These are phyloP conservation scores for Acacia acuminata DNA, from an alignment of 306 rosid species.

Conservation along the genomic window DNA sequence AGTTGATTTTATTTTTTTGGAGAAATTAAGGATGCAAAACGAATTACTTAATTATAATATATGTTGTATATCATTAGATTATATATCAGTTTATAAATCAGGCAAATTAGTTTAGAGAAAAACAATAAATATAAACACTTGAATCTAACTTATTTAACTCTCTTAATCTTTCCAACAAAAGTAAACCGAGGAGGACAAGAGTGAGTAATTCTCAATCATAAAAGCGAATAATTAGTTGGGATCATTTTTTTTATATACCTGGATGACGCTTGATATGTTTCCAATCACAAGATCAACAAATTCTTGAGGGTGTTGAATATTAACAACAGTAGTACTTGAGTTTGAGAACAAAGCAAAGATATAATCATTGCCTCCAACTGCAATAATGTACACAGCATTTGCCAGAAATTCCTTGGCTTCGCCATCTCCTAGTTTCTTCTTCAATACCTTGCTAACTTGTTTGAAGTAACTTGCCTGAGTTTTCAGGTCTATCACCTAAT, in stretches of 20 bases:
- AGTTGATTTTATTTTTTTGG: too few relatives aligned
- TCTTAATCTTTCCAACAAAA: too few relatives aligned
- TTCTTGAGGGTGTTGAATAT: constrained; percentile 25
- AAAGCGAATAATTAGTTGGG: constrained; percentile 10
- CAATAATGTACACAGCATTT: not conserved
- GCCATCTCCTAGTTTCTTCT: constrained; percentile 36
- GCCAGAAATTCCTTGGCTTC: not conserved
- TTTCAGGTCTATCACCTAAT: constrained; percentile 45
- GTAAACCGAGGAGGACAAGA: too few relatives aligned
- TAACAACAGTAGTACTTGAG: not conserved
- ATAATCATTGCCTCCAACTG: constrained; percentile 45
- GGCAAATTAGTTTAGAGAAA: too few relatives aligned
- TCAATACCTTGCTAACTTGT: constrained; percentile 31
- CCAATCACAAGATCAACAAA: constrained; percentile 46
- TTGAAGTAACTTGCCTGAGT: constrained; percentile 32
- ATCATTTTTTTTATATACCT: constrained; percentile 18
- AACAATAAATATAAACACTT: too few relatives aligned
- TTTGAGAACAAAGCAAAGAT: not conserved
- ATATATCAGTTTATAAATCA: too few relatives aligned
- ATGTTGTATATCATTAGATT: too few relatives aligned
- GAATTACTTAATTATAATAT: too few relatives aligned
- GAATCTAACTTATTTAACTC: too few relatives aligned
- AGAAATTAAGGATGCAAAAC: too few relatives aligned
- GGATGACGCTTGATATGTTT: constrained; percentile 40
- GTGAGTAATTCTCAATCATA: too few relatives aligned